Evolutionary conservation across 352 stramenopile genomes (phyloP).

Genomic region (Globisporangium barbulae): DNA sequence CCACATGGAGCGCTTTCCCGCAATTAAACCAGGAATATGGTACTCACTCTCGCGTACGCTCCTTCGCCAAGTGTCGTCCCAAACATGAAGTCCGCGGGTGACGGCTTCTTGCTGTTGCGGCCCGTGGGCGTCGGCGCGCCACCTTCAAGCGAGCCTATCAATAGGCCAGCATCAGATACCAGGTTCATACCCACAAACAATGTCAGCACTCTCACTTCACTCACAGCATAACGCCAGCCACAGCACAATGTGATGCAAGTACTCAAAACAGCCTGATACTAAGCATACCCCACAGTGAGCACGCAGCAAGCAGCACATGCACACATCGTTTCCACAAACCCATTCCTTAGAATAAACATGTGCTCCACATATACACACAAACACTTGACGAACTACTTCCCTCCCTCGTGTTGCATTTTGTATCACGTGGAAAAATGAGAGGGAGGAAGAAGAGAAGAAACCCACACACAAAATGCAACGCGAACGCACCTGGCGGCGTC

Average conservation of each 20-base stretch:
- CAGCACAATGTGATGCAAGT: background rate
- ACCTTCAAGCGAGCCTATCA: conserved; percentile 32
- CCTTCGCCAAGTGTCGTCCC: conserved; percentile 84
- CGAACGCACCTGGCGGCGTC: conserved; percentile 30
- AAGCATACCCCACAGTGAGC: background rate
- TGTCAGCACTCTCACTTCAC: background rate
- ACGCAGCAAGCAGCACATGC: background rate
- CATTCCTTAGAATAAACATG: background rate
- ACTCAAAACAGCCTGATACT: background rate
- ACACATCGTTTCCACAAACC: background rate
- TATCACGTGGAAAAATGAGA: background rate
- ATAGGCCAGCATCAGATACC: background rate
- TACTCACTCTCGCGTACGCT: conserved; percentile 74
- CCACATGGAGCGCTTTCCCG: background rate
- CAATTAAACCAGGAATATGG: conserved; percentile 1
- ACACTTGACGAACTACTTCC: background rate
- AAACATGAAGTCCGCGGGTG: conserved; percentile 88
- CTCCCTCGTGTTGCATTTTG: background rate
- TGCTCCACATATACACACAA: background rate
- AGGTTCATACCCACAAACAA: background rate
- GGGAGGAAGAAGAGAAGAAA: background rate
- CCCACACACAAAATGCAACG: background rate
- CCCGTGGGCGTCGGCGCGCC: conserved; percentile 25
- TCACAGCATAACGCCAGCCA: background rate
- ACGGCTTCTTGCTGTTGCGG: conserved; percentile 66